Percentiles rank a stretch among this genome's conserved stretches.
These are phyloP conservation scores for Nasturtium officinale DNA, from an alignment of 345 rosid species.

Conservation along the genomic window DNA sequence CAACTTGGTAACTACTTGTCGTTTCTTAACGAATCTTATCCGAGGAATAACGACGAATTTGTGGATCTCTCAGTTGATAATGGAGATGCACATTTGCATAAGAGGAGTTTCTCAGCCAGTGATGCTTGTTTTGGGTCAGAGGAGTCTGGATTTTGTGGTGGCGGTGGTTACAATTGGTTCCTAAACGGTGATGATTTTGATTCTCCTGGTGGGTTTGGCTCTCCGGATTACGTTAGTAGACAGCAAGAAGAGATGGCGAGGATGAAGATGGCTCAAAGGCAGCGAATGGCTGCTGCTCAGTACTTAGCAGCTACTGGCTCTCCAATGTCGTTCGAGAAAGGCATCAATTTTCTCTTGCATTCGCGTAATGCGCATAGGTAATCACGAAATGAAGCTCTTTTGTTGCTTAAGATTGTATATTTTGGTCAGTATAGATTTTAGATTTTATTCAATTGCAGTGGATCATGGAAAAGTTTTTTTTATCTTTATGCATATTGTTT, in stretches of 20 bases:
- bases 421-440: too few relatives aligned
- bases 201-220: constrained; percentile 52
- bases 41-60: constrained; percentile 53
- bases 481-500: constrained; percentile 7
- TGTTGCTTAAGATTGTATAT: too few relatives aligned
- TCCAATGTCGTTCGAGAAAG: constrained; percentile 57
- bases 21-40: constrained; percentile 67
- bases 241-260: constrained; percentile 70
- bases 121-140: constrained; percentile 64
- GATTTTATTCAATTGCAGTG: background rate
- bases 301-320: constrained; percentile 52
- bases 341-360: constrained; percentile 61
- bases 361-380: constrained; percentile 78
- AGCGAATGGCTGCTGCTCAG: constrained; percentile 71
- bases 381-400: constrained; percentile 24
- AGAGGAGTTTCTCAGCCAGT: constrained; percentile 82
- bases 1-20: constrained; percentile 69
- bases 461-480: constrained; percentile 22
- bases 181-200: constrained; percentile 54
- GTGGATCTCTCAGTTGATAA: constrained; percentile 44
- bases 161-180: constrained; percentile 57
- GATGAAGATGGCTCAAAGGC: constrained; percentile 65
- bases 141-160: constrained; percentile 52
- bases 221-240: constrained; percentile 58
- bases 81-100: constrained; percentile 64